These are phyloP conservation scores for Aspergillus sclerotioniger DNA, from an alignment of 495 filamentous ascomycete species.

Conservation along the genomic window DNA sequence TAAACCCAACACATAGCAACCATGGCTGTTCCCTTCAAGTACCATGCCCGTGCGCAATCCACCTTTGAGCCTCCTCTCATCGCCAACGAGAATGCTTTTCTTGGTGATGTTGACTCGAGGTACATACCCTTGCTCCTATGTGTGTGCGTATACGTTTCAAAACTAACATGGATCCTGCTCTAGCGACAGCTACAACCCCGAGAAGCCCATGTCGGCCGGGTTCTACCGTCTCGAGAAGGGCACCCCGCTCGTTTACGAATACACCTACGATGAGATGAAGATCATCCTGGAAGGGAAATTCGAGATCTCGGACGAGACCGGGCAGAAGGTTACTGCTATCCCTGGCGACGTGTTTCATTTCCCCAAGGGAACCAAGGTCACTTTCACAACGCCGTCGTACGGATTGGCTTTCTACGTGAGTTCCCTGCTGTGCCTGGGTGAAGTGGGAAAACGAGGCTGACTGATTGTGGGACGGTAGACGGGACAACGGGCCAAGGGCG, in stretches of 20 bases:
- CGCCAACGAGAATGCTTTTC: constrained; percentile 71
- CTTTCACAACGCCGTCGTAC: constrained; percentile 68
- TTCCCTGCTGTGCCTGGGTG: constrained; percentile 8
- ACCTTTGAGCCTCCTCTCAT: constrained; percentile 69
- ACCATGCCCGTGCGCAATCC: constrained; percentile 60
- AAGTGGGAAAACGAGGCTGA: constrained; percentile 8
- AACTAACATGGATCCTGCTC: too few relatives aligned
- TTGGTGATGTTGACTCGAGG: constrained; percentile 65
- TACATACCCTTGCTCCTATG: constrained; percentile 22
- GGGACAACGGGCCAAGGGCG: constrained; percentile 44
- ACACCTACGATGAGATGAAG: constrained; percentile 79
- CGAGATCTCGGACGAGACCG: constrained; percentile 68
- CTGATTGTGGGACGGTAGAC: constrained; percentile 28
- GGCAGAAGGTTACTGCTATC: constrained; percentile 63
- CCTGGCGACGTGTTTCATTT: constrained; percentile 78
- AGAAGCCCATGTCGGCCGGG: constrained; percentile 64
- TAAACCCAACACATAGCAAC: constrained; percentile 5
- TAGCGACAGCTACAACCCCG: constrained; percentile 56
- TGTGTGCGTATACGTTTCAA: neutral
- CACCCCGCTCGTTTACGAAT: constrained; percentile 69
- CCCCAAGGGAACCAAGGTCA: constrained; percentile 73
- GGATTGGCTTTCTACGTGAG: constrained; percentile 66
- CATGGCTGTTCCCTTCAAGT: constrained; percentile 40
- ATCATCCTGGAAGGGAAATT: constrained; percentile 77
- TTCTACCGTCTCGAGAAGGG: constrained; percentile 76